Conservation (phyloP, 2,329 filamentous ascomycete genomes). For the Diplocarpon mali region DNA sequence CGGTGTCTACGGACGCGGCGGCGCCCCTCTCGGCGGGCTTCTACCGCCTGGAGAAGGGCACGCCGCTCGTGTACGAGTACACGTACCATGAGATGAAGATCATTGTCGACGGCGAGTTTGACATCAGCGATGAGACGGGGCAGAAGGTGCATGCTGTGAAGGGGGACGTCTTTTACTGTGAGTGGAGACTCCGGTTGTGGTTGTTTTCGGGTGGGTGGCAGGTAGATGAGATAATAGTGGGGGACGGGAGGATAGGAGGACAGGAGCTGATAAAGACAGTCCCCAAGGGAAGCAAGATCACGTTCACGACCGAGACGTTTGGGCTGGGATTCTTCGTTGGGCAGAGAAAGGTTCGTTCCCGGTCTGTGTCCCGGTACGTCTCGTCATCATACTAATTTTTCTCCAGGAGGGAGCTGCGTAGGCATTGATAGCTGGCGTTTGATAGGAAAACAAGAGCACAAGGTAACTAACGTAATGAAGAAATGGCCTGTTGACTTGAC, state of each 20-base stretch:
- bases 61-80: conserved; percentile 50
- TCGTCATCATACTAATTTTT: background rate
- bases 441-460: no score
- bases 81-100: conserved; percentile 60
- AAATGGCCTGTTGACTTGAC: no score
- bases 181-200: conserved; percentile 4
- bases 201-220: background rate
- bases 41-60: conserved; percentile 51
- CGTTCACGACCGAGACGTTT: conserved; percentile 26
- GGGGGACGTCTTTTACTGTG: conserved; percentile 51
- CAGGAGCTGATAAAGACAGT: conserved; percentile 14
- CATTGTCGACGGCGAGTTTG: conserved; percentile 50
- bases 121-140: conserved; percentile 49
- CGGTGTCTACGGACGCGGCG: conserved; percentile 35
- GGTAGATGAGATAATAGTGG: background rate
- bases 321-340: conserved; percentile 28
- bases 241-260: background rate
- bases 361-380: background rate
- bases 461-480: no score
- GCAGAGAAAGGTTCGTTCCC: conserved; percentile 24
- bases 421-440: background rate
- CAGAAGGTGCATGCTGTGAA: conserved; percentile 42
- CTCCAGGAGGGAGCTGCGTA: conserved; percentile 6
- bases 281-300: conserved; percentile 28
- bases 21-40: conserved; percentile 48